Evolutionary conservation across 2,329 filamentous ascomycete species (phyloP).

Genomic region (Rhynchosporium graminicola): DNA sequence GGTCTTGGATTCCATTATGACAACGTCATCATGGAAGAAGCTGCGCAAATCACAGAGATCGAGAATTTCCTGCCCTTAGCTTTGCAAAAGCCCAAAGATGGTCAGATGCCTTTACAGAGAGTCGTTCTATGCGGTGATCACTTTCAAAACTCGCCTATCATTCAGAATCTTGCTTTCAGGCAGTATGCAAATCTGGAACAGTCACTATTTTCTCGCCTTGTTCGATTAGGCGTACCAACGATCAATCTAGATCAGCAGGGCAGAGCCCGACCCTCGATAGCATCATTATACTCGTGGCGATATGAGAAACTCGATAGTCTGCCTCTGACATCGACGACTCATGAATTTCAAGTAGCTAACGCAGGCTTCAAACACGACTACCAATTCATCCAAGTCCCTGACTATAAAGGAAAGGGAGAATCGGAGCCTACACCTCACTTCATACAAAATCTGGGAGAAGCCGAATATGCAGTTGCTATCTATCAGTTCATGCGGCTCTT

Average conservation of each 20-base stretch:
- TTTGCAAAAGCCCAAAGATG: constrained; percentile 78
- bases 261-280: constrained; percentile 82
- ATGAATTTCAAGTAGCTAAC: constrained; percentile 80
- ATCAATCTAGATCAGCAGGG: constrained; percentile 93
- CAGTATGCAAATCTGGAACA: constrained; percentile 97
- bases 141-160: constrained; percentile 92
- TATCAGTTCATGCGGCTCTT: constrained; percentile 97
- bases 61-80: constrained; percentile 95
- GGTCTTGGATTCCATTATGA: constrained; percentile 94
- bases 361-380: constrained; percentile 92
- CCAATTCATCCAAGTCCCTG: constrained; percentile 92
- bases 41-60: constrained; percentile 95
- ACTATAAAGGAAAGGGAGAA: constrained; percentile 90
- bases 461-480: constrained; percentile 93
- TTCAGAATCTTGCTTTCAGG: constrained; percentile 91
- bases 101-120: constrained; percentile 75
- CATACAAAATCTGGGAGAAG: constrained; percentile 93
- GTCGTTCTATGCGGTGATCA: constrained; percentile 95
- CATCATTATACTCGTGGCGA: constrained; percentile 89
- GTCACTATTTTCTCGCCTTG: constrained; percentile 87
- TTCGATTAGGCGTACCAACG: constrained; percentile 88
- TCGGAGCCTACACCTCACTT: constrained; percentile 90
- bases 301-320: constrained; percentile 81
- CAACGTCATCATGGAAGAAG: constrained; percentile 98
- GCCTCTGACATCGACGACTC: constrained; percentile 65